Evolutionary conservation across 306 rosid species (phyloP).

Genomic region (Cucumis cinereus): DNA sequence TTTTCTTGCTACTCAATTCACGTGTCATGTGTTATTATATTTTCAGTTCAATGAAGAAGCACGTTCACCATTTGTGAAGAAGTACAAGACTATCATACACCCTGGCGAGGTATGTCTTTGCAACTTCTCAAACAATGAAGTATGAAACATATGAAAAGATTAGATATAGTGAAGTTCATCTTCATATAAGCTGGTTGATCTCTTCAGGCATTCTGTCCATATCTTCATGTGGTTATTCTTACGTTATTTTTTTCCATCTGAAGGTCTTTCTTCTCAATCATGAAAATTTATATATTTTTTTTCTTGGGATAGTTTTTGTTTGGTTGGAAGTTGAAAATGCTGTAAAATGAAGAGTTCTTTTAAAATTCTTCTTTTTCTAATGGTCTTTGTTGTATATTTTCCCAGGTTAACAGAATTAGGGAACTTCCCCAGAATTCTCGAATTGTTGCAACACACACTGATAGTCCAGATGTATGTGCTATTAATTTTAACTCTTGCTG

Average conservation of each 20-base stretch:
- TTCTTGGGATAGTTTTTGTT: neutral
- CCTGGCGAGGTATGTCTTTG: conserved; percentile 80
- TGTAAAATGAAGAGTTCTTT: neutral
- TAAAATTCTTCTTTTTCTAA: neutral
- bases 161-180: neutral
- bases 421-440: conserved; percentile 86
- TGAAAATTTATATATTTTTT: neutral
- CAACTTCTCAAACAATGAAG: neutral
- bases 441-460: conserved; percentile 97
- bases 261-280: neutral
- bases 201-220: neutral
- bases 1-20: neutral
- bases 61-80: conserved; percentile 97
- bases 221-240: neutral
- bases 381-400: conserved; percentile 11
- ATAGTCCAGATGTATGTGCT: conserved; percentile 81
- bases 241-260: neutral
- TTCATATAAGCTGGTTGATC: neutral
- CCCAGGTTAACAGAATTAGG: conserved; percentile 94
- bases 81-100: conserved; percentile 97
- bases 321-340: neutral
- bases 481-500: neutral
- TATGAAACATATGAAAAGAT: neutral
- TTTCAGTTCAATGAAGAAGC: conserved; percentile 95
- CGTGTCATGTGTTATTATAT: neutral